Evolutionary conservation across 1,139 yeast species (phyloP).

Genomic region (Arxiozyma heterogenica): DNA sequence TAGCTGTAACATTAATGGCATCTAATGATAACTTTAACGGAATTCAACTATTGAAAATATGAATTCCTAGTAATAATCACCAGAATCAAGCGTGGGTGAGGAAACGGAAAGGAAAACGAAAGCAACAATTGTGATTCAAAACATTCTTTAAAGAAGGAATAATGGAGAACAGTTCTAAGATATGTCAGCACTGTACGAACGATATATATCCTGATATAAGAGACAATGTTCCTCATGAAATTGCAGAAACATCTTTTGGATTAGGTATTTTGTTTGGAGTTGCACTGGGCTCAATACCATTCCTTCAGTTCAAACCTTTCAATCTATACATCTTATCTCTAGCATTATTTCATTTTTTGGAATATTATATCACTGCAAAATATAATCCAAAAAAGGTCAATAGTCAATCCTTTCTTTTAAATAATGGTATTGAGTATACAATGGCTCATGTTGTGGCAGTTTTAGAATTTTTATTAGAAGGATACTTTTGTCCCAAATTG

Average conservation of each 20-base stretch:
- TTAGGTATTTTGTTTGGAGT: slow-evolving; percentile 37
- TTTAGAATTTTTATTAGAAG: slow-evolving; percentile 39
- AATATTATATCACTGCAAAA: slow-evolving; percentile 67
- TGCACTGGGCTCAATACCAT: slow-evolving; percentile 28
- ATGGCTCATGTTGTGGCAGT: slow-evolving; percentile 52
- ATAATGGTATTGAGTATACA: slow-evolving; percentile 60
- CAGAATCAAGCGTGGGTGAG: background rate
- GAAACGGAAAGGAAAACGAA: background rate
- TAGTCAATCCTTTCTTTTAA: slow-evolving; percentile 66
- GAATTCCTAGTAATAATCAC: background rate
- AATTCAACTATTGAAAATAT: background rate
- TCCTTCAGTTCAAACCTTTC: slow-evolving; percentile 31
- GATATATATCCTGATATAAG: slow-evolving; percentile 27
- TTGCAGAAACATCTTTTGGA: slow-evolving; percentile 34
- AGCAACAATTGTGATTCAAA: too few species aligned
- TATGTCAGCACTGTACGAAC: background rate
- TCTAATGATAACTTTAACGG: background rate
- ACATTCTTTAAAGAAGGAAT: background rate
- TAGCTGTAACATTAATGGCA: too few species aligned
- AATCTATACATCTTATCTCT: slow-evolving; percentile 46
- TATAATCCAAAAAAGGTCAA: slow-evolving; percentile 61
- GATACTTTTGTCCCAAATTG: slow-evolving; percentile 32
- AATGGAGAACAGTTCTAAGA: background rate
- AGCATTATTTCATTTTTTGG: slow-evolving; percentile 66
- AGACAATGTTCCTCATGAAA: slow-evolving; percentile 31